These are phyloP conservation scores for Pilatotrama ljubarskyi DNA, from an alignment of 768 basidiomycete species.

Conservation along the genomic window DNA sequence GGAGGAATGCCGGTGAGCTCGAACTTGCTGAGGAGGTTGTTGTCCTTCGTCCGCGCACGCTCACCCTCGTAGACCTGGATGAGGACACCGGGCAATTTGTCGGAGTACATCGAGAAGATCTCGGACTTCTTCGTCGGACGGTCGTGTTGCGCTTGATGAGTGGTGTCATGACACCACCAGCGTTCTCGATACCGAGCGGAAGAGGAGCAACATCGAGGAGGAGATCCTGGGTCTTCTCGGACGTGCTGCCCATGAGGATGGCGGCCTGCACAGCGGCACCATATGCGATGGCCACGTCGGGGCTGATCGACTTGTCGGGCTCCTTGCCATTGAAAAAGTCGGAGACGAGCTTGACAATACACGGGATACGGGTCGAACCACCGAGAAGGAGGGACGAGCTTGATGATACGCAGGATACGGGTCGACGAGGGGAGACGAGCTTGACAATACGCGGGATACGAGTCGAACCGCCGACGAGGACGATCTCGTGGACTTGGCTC, in stretches of 20 bases:
- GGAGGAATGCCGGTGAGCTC: conserved; percentile 96
- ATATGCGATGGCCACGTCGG: conserved; percentile 97
- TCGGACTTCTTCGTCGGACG: conserved; percentile 96
- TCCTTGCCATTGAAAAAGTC: conserved; percentile 99
- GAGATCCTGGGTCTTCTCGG: conserved; percentile 96
- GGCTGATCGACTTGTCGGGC: conserved; percentile 99
- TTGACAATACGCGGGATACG: conserved; percentile 98
- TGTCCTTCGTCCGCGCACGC: conserved; percentile 97
- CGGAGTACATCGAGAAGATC: conserved; percentile 97
- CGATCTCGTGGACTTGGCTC: conserved; percentile 92
- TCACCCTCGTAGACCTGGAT: conserved; percentile 99
- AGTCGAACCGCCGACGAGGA: conserved; percentile 96
- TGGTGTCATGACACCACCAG: conserved; percentile 98
- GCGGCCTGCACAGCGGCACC: conserved; percentile 99
- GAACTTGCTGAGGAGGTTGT: conserved; percentile 98
- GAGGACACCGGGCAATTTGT: conserved; percentile 97
- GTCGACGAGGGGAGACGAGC: too few relatives aligned
- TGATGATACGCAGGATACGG: too few relatives aligned
- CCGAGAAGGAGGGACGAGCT: too few relatives aligned
- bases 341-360: too few relatives aligned
- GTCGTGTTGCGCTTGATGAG: conserved; percentile 99
- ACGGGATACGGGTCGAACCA: too few relatives aligned
- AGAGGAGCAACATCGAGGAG: conserved; percentile 92
- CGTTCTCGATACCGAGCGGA: conserved; percentile 95
- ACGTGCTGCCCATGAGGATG: conserved; percentile 96